phyloP scores from a whole-genome alignment of 108 stramenopile genomes.

The Cyclotella atomus region DNA sequence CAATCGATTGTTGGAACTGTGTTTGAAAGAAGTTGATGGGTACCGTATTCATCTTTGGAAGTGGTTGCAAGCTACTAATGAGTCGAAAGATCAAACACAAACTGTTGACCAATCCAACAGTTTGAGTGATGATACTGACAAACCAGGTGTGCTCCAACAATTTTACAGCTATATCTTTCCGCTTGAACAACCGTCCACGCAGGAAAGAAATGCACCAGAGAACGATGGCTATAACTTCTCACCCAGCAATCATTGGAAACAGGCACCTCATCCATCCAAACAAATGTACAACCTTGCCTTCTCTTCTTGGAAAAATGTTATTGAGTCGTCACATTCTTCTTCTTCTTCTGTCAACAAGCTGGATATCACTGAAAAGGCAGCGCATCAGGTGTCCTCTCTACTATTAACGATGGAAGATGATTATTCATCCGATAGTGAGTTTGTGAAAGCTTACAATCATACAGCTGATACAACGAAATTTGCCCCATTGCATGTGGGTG shows the following conservation, averaged over 20 bases:
- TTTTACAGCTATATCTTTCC: too few species aligned
- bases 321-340: constrained; percentile 17
- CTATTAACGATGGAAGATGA: constrained; percentile 9
- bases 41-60: constrained; percentile 9
- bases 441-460: too few species aligned
- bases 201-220: neutral
- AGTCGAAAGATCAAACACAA: neutral
- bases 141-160: too few species aligned
- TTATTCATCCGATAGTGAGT: too few species aligned
- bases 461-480: too few species aligned
- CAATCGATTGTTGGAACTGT: constrained; percentile 29
- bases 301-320: constrained; percentile 38
- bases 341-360: constrained; percentile 18
- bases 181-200: neutral
- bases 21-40: constrained; percentile 35
- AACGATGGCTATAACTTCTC: constrained; percentile 15
- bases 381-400: too few species aligned
- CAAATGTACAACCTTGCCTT: constrained; percentile 42
- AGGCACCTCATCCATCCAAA: constrained; percentile 42
- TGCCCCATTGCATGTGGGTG: too few species aligned
- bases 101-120: neutral
- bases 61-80: constrained; percentile 3
- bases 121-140: too few species aligned
- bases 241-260: constrained; percentile 36
- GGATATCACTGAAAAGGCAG: neutral